Evolutionary conservation across 176 grass and related monocot genomes (phyloP), one percentile per base, ranked within the genome.

Genomic region (Carex littledalei): DNA sequence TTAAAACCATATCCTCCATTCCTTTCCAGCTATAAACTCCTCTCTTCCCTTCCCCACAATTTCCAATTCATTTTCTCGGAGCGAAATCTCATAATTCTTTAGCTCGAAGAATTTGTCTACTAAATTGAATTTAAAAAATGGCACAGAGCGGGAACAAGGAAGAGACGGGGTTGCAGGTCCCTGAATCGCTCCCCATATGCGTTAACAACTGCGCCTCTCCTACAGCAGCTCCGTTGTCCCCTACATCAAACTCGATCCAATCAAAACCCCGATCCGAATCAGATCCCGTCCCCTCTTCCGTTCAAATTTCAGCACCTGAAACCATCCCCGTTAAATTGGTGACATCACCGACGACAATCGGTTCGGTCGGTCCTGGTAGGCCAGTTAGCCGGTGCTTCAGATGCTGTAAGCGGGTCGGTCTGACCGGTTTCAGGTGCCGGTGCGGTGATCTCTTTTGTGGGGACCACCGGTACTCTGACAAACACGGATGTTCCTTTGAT

Each of bases 111-210:
- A 29, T 41, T 57, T 10, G 3, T 55, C 68, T 34, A 6, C 13
- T 6, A 3, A 34, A 35, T 47, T n/a, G 35, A 24, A 76, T 53
- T 52, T 45, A 47, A 15, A 17, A 17, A 8, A 98, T 99, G 96
- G 96, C 93, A 18, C 96, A 95, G 91, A 81, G 93, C 60, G 93
- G 95, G 59, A 95, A 94, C 88, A 93, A 95, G 87, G 91, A 95
- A 88, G 92, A 94, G 86, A 94, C 90, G 90, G 91, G 92, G 88
- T 89, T 98, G 60, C 91, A 88, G 32, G 86, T 84, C 18, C 72
- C 91, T 15, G 91, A 94, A 63, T 88, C 92, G 60, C 84, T 92
- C 55, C 82, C 91, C 64, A 91, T 99, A 78, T 99, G 96, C 88
- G 90, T 91, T 88, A 99, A 99, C 90, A 94, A 88, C 90, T 99